These are phyloP conservation scores for Jasminum sambac DNA, from an alignment of 257 asterid species.

Conservation along the genomic window DNA sequence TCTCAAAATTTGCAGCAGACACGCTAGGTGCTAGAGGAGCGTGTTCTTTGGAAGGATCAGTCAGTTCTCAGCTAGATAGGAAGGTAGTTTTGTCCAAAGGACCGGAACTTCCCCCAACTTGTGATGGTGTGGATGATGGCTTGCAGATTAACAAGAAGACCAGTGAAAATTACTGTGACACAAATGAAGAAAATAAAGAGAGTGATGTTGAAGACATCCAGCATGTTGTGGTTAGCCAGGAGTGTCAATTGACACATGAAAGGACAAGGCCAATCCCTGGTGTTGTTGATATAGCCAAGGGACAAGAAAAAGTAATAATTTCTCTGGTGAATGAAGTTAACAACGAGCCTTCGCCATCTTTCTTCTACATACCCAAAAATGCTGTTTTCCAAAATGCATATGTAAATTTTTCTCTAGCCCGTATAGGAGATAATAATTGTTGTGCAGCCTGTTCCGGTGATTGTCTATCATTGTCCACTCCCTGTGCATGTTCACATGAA, in stretches of 20 bases:
- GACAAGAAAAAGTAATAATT: slow-evolving; percentile 69
- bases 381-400: slow-evolving; percentile 69
- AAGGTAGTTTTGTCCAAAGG: slow-evolving; percentile 27
- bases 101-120: slow-evolving; percentile 34
- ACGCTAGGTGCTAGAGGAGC: neutral
- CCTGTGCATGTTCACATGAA: slow-evolving; percentile 81
- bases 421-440: slow-evolving; percentile 60
- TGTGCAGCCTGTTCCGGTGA: slow-evolving; percentile 73
- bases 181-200: slow-evolving; percentile 31
- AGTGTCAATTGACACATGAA: slow-evolving; percentile 39
- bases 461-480: slow-evolving; percentile 58
- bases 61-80: slow-evolving; percentile 34
- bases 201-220: slow-evolving; percentile 32
- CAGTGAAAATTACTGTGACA: slow-evolving; percentile 29
- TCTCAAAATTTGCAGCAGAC: slow-evolving; percentile 11
- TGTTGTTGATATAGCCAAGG: slow-evolving; percentile 72
- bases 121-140: slow-evolving; percentile 31
- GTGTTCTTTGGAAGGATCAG: slow-evolving; percentile 26
- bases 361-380: slow-evolving; percentile 75
- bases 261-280: slow-evolving; percentile 31
- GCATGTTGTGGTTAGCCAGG: slow-evolving; percentile 39
- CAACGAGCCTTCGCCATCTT: slow-evolving; percentile 59
- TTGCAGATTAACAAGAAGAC: slow-evolving; percentile 31
- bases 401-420: slow-evolving; percentile 70
- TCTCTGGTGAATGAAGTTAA: slow-evolving; percentile 65